Base-by-base conservation (phyloP, 495 filamentous ascomycete genomes). In the Podospora anserina region DNA sequence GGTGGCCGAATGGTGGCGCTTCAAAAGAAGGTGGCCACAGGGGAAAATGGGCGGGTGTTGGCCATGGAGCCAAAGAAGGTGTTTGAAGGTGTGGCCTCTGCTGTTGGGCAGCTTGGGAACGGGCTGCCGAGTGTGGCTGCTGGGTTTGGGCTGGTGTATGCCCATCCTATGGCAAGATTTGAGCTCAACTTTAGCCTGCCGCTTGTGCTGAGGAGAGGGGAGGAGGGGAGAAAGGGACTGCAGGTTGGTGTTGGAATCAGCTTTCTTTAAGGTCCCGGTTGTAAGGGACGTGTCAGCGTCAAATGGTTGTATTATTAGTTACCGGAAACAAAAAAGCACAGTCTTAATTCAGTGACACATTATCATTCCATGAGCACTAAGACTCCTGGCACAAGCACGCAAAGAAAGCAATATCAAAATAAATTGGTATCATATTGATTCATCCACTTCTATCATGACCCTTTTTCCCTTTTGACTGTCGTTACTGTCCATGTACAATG, bases 171-270 rank as follows among this genome's bases (percentile, higher is more conserved):
- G 6, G 95, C 94, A 53, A 84, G 95, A 67, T 97, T 99, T 72
- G 95, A 99, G 83, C 79, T 99, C 67, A 98, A 97, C 75, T 97
- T 98, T 76, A 92, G 90, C 68, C 76, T 99, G 59, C 95, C 95
- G 5, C 73, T 99, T 65, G 91, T 94, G 32, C 72, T 91, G 70
- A 84, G 95, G 63, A 87, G 83, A 71, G 92, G 90, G 13, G 95
- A 99, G 79, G 90, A 94, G 72, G 89, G 86, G 19, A 86, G 95
- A 57, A 99, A 99, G 81, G 95, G 95, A 9, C 70, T 99, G 70
- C 90, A 93, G 75, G 88, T 99, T 74, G 95, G 95, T 15, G 90
- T 99, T 39, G 95, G 95, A 28, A 92, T 98, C 70, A 96, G 88
- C 76, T 97, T 98, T 77, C 79, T 97, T 80, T 99, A 89, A 66